phyloP scores from a whole-genome alignment of 352 stramenopile species.

The Pythium apleroticum region DNA sequence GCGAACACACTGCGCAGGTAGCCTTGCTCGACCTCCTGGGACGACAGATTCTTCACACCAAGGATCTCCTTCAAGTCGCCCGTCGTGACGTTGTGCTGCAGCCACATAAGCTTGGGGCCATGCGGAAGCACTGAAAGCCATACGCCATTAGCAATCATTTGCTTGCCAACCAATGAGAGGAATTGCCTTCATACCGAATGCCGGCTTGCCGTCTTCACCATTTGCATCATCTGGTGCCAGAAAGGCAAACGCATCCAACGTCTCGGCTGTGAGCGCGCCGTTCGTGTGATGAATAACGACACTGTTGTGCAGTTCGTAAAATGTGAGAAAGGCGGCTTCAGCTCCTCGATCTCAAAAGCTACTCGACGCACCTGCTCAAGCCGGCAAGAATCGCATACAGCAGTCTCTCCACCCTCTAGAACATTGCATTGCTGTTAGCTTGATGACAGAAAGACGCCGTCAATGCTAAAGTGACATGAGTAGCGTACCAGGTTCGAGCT shows the following conservation, averaged over 20 bases:
- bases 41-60: slow-evolving; percentile 47
- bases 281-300: slow-evolving; percentile 71
- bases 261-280: slow-evolving; percentile 46
- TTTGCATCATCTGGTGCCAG: slow-evolving; percentile 27
- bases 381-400: slow-evolving; percentile 68
- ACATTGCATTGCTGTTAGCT: not conserved
- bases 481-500: slow-evolving; percentile 27
- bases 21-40: slow-evolving; percentile 52
- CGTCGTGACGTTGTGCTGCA: slow-evolving; percentile 63
- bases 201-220: slow-evolving; percentile 2
- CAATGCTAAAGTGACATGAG: not conserved
- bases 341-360: not conserved
- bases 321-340: not conserved
- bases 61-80: slow-evolving; percentile 67
- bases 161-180: not conserved
- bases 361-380: slow-evolving; percentile 48
- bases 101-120: slow-evolving; percentile 70
- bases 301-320: slow-evolving; percentile 23
- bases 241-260: slow-evolving; percentile 63
- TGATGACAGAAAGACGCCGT: not conserved
- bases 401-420: slow-evolving; percentile 50
- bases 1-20: slow-evolving; percentile 61
- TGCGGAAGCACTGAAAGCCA: slow-evolving; percentile 58
- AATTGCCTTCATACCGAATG: slow-evolving; percentile 5
- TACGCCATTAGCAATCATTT: not conserved